phyloP scores from a whole-genome alignment of 2,329 filamentous ascomycete genomes.

The Daldinia sp. region DNA sequence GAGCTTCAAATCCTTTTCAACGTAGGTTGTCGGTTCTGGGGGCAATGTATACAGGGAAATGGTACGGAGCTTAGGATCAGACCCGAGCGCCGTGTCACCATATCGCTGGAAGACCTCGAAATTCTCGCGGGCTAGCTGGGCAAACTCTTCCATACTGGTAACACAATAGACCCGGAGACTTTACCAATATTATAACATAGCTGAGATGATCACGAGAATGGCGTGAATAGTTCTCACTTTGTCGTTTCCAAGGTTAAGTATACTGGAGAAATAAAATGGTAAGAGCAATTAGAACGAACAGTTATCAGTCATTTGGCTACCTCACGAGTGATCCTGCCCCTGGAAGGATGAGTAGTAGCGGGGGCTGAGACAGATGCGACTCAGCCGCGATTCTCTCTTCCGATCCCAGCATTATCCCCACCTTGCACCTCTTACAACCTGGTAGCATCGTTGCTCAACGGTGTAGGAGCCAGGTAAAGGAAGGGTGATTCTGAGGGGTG shows the following conservation, averaged over 20 bases:
- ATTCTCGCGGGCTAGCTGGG: constrained; percentile 39
- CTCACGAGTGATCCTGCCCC: neutral
- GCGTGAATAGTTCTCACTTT: neutral
- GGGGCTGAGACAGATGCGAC: constrained; percentile 27
- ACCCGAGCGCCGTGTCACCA: constrained; percentile 27
- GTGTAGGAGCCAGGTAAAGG: neutral
- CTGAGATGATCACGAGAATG: neutral
- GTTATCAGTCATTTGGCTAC: neutral
- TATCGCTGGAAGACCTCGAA: constrained; percentile 40
- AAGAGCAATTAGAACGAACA: no score
- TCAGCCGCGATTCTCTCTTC: constrained; percentile 7
- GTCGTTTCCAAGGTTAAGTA: neutral
- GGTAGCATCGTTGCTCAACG: neutral
- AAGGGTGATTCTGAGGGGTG: neutral
- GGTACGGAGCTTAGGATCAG: constrained; percentile 24
- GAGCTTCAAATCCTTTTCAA: constrained; percentile 29
- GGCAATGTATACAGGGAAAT: constrained; percentile 26
- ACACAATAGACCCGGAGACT: constrained; percentile 16
- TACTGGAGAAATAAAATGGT: neutral
- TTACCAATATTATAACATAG: constrained; percentile 13
- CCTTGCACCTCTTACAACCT: neutral
- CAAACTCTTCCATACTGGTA: constrained; percentile 41
- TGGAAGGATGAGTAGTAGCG: constrained; percentile 26
- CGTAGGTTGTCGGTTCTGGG: constrained; percentile 25
- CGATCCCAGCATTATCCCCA: neutral